Evolutionary conservation across 73 alveolate species (phyloP), one percentile per base, ranked within the genome.

Genomic region (Halteria grandinella): DNA sequence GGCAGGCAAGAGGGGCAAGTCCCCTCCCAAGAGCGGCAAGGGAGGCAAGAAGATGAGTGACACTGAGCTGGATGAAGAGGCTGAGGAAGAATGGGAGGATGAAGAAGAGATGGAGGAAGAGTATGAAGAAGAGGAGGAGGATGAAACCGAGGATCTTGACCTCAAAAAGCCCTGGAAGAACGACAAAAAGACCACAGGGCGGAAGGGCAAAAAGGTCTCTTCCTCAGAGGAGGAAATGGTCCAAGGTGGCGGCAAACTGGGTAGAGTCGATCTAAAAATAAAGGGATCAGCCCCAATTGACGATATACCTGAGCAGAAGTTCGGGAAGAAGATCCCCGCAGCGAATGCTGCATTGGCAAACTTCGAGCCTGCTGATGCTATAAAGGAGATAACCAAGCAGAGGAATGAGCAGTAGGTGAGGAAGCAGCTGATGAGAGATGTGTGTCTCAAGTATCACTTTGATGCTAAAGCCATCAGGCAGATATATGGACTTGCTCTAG

Each of bases 101-200:
- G 72, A 63, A 32, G 36, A 40, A 4, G 1, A 47, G 25, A 12
- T 24, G 15, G 64, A 63, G 11, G 63, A 63, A 12, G 79, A 63
- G 63, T 23, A 31, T 12, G 79, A 63, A 43, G 85, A 55, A n/a
- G 85, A 72, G 32, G 79, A 25, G 15, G 79, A 55, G 25, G 2
- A 18, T 37, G 58, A n/a, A 1, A n/a, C n/a, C n/a, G n/a, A n/a
- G n/a, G n/a, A n/a, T n/a, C n/a, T n/a, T n/a, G n/a, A n/a, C n/a
- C n/a, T n/a, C n/a, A n/a, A n/a, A n/a, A n/a, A n/a, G n/a, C n/a
- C n/a, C n/a, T n/a, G n/a, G n/a, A n/a, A n/a, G n/a, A n/a, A n/a
- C n/a, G n/a, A n/a, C n/a, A n/a, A n/a, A n/a, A n/a, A n/a, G n/a
- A n/a, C n/a, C n/a, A n/a, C n/a, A n/a, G n/a, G n/a, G n/a, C n/a